These are phyloP conservation scores for Amanita rimosa DNA, from an alignment of 768 basidiomycete species.

Conservation along the genomic window DNA sequence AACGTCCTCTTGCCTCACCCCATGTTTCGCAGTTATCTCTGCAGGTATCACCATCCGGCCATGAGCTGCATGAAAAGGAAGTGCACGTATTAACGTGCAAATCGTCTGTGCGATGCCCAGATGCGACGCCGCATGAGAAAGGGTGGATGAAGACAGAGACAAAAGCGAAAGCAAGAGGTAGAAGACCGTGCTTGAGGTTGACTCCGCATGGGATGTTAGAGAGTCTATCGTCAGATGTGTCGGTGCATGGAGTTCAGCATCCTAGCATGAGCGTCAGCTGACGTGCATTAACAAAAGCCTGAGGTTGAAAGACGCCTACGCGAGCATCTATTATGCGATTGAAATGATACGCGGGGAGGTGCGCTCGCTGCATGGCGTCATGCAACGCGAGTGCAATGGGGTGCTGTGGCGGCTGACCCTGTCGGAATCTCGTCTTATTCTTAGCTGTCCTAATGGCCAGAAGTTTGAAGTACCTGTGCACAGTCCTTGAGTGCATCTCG, in stretches of 20 bases:
- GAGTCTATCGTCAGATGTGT: constrained; percentile 59
- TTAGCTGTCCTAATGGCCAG: background rate
- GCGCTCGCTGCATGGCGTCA: constrained; percentile 35
- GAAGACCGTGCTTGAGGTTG: constrained; percentile 67
- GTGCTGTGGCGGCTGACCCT: constrained; percentile 72
- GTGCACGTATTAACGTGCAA: constrained; percentile 57
- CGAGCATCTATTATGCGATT: constrained; percentile 79
- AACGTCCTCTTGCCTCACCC: constrained; percentile 72
- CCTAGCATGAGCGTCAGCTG: constrained; percentile 23
- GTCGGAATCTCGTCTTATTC: constrained; percentile 7
- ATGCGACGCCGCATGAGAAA: constrained; percentile 76
- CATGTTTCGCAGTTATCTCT: constrained; percentile 70
- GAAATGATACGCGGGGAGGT: constrained; percentile 63
- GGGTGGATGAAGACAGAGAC: constrained; percentile 35
- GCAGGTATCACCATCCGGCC: constrained; percentile 70
- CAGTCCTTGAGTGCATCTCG: constrained; percentile 65
- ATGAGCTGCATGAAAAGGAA: constrained; percentile 67
- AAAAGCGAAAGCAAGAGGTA: constrained; percentile 68
- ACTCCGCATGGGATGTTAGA: constrained; percentile 64
- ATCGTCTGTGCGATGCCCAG: constrained; percentile 68
- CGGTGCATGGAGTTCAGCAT: constrained; percentile 52
- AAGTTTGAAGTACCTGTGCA: constrained; percentile 33
- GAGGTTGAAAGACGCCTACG: constrained; percentile 29
- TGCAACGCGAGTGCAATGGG: constrained; percentile 70
- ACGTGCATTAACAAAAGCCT: background rate